phyloP scores from a whole-genome alignment of 441 rosid genomes.

The Aquilaria agallochum region DNA sequence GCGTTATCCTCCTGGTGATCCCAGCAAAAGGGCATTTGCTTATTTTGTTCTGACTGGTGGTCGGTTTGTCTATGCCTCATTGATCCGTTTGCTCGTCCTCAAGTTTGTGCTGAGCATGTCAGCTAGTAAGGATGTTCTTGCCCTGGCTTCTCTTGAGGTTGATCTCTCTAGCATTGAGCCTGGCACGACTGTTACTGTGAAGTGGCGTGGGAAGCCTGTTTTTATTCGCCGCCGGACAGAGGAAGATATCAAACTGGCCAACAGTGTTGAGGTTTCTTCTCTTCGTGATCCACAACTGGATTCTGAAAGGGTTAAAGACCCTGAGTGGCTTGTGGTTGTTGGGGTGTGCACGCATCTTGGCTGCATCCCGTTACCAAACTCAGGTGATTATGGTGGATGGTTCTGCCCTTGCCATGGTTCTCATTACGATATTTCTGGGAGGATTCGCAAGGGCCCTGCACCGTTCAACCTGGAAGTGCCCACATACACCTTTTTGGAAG shows the following conservation, averaged over 20 bases:
- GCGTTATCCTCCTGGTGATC: slow-evolving; percentile 93
- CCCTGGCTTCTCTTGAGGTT: slow-evolving; percentile 93
- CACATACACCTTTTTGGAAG: slow-evolving; percentile 85
- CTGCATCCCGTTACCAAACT: slow-evolving; percentile 94
- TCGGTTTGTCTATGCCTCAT: slow-evolving; percentile 87
- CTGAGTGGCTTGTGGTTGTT: slow-evolving; percentile 89
- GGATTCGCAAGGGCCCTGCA: slow-evolving; percentile 96
- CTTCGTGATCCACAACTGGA: slow-evolving; percentile 94
- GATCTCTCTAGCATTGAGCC: slow-evolving; percentile 86
- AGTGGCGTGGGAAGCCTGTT: slow-evolving; percentile 99
- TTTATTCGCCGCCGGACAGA: slow-evolving; percentile 88
- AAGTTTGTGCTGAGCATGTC: slow-evolving; percentile 96
- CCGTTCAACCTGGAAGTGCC: slow-evolving; percentile 97
- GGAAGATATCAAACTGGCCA: slow-evolving; percentile 82
- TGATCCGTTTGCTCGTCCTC: slow-evolving; percentile 79
- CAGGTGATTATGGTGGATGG: slow-evolving; percentile 99
- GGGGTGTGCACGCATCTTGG: slow-evolving; percentile 98
- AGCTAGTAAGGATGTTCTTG: slow-evolving; percentile 95
- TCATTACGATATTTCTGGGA: slow-evolving; percentile 92
- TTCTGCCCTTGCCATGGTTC: slow-evolving; percentile 99
- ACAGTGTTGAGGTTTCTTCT: slow-evolving; percentile 78
- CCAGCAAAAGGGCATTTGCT: slow-evolving; percentile 97
- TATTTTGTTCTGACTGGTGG: slow-evolving; percentile 92
- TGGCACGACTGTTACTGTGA: slow-evolving; percentile 90
- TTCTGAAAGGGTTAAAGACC: slow-evolving; percentile 77